phyloP scores from a whole-genome alignment of 805 yeast species.

The Teunomyces kruisii region DNA sequence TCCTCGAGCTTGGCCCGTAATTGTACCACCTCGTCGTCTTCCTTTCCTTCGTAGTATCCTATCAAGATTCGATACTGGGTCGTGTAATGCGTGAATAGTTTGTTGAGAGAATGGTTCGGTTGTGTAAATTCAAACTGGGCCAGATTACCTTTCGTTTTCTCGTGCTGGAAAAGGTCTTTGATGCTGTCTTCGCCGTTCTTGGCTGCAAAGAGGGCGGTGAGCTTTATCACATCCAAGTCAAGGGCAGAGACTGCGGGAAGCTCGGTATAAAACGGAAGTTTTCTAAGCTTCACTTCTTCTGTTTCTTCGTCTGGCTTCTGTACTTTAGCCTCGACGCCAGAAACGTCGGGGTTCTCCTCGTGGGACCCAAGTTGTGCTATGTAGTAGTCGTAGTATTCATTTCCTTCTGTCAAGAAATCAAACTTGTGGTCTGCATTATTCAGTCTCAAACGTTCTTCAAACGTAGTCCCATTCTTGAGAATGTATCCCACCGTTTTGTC shows the following conservation, averaged over 20 bases:
- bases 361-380: conserved; percentile 38
- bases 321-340: conserved; percentile 4
- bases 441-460: conserved; percentile 56
- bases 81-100: conserved; percentile 48
- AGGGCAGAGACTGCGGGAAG: conserved; percentile 48
- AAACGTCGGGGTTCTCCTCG: conserved; percentile 15
- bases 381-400: conserved; percentile 62
- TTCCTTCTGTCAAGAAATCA: conserved; percentile 55
- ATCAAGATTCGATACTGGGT: conserved; percentile 50
- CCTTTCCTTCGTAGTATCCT: conserved; percentile 10
- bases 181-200: conserved; percentile 51
- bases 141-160: conserved; percentile 34
- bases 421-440: conserved; percentile 55
- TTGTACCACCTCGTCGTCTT: conserved; percentile 8
- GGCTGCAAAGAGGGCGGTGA: conserved; percentile 70
- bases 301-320: background rate
- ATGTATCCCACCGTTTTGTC: conserved; percentile 75
- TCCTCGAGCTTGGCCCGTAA: conserved; percentile 17
- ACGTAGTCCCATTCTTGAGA: conserved; percentile 60
- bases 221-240: conserved; percentile 69
- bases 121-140: conserved; percentile 70
- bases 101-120: conserved; percentile 58
- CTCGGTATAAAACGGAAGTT: conserved; percentile 12
- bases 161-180: conserved; percentile 34
- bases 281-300: background rate